Evolutionary conservation across 768 basidiomycete genomes (phyloP), one percentile per base, ranked within the genome.

Genomic region (Boletellus sp.): DNA sequence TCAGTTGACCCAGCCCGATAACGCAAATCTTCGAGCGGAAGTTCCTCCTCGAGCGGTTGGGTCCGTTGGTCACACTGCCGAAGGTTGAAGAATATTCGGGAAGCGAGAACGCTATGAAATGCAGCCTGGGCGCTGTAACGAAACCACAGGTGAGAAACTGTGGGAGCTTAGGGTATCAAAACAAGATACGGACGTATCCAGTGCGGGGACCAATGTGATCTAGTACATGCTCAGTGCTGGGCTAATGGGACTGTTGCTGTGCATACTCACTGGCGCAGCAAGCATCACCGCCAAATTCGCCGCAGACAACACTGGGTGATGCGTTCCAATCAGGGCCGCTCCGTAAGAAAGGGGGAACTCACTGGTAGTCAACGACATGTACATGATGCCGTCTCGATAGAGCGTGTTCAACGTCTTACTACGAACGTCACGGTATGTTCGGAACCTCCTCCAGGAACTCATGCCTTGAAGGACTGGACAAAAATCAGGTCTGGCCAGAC

Each of bases 61-160:
- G 17, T 23, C 16, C 43, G 34, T 35, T 24, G 37, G 32, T 61
- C 55, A 24, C 58, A 61, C 22, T 55, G 38, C 20, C 46, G 53
- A 4, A 68, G 64, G 36, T 56, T 61, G 56, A 65, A 68, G 28
- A 65, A 59, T 19, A 65, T 68, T 19, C 66, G 55, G 40, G 51
- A 58, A 28, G 61, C 53, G 10, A 65, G 54, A 12, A 68, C 39
- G 22, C 64, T 41, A 13, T 66, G 64, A 31, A 65, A 32, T 1
- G 59, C 66, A 28, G 68, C 50, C 39, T 66, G 64, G 3, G 64
- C 65, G 15, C 63, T 65, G 28, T 55, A 22, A 13, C 10, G 8
- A 26, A 41, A 23, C 8, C 44, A 35, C 3, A 32, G 17, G 38
- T 64, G 10, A 63, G 54, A 50, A 33, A 51, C 10, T 1, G 9